These are phyloP conservation scores for Camellia japonica DNA, from an alignment of 148 eudicot genomes.

Conservation along the genomic window DNA sequence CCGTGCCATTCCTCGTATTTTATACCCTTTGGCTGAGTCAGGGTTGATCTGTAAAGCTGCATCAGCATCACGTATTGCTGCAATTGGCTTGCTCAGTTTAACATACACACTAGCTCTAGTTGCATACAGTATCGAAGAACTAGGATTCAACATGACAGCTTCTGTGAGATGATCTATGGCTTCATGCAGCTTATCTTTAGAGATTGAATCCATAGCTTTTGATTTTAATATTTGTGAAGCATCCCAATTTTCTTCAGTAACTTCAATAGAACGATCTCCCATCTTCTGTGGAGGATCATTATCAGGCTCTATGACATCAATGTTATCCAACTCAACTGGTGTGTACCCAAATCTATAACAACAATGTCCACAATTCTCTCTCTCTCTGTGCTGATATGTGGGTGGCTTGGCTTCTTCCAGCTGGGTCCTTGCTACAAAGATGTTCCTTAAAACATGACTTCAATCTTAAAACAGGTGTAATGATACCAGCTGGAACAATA, in stretches of 20 bases:
- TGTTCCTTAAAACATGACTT: too few relatives aligned
- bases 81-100: slow-evolving; percentile 65
- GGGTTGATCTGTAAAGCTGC: slow-evolving; percentile 75
- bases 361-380: too few relatives aligned
- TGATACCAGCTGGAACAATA: too few relatives aligned
- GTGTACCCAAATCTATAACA: too few relatives aligned
- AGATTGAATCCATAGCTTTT: slow-evolving; percentile 48
- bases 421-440: too few relatives aligned
- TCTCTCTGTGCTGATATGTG: too few relatives aligned
- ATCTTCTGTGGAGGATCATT: slow-evolving; percentile 67
- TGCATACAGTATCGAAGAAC: slow-evolving; percentile 63
- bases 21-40: slow-evolving; percentile 73
- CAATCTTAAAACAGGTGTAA: too few relatives aligned
- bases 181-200: slow-evolving; percentile 51
- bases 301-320: slow-evolving; percentile 64
- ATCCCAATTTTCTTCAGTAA: slow-evolving; percentile 57
- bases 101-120: slow-evolving; percentile 58
- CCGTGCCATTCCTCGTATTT: slow-evolving; percentile 63
- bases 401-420: too few relatives aligned
- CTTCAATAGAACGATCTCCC: slow-evolving; percentile 64
- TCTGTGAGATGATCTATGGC: slow-evolving; percentile 59
- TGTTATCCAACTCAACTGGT: slow-evolving; percentile 60
- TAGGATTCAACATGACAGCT: slow-evolving; percentile 58
- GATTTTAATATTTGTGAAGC: slow-evolving; percentile 52
- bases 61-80: slow-evolving; percentile 62